phyloP scores from a whole-genome alignment of 116 monocot genomes.

The Phalaenopsis hybrid region DNA sequence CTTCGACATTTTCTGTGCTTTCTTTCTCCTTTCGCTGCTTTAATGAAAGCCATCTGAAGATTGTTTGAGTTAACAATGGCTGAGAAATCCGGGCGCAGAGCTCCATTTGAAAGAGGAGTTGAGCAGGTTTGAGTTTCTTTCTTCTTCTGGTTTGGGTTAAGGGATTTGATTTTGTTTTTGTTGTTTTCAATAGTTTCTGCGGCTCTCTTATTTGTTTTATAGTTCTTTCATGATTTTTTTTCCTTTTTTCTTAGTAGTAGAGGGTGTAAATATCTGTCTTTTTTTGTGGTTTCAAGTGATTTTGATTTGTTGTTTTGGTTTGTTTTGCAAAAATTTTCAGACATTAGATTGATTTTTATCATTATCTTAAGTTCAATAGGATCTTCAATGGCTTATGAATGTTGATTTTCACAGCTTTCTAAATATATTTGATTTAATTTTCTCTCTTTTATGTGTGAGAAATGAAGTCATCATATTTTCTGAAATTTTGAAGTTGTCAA shows the following conservation, averaged over 20 bases:
- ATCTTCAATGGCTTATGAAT: not conserved
- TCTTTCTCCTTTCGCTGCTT: not conserved
- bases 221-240: not conserved
- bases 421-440: too few species aligned
- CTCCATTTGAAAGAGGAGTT: conserved; percentile 36
- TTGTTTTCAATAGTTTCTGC: not conserved
- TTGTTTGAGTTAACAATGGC: conserved; percentile 28
- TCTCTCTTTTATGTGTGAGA: too few species aligned
- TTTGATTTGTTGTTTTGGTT: not conserved
- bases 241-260: not conserved
- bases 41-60: conserved; percentile 6
- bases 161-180: not conserved
- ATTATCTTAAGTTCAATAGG: not conserved
- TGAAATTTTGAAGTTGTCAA: too few species aligned
- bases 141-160: not conserved
- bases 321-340: too few species aligned
- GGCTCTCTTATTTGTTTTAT: not conserved
- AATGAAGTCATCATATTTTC: too few species aligned
- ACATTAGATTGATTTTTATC: too few species aligned
- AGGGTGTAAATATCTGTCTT: not conserved
- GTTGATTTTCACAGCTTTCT: too few species aligned
- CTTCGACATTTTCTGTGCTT: conserved; percentile 17
- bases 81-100: conserved; percentile 32
- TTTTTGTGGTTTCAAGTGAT: not conserved
- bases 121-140: conserved; percentile 35